Base-by-base conservation (phyloP, 228 moss, liverwort and hornwort species). In the Sphagnum fallax region DNA sequence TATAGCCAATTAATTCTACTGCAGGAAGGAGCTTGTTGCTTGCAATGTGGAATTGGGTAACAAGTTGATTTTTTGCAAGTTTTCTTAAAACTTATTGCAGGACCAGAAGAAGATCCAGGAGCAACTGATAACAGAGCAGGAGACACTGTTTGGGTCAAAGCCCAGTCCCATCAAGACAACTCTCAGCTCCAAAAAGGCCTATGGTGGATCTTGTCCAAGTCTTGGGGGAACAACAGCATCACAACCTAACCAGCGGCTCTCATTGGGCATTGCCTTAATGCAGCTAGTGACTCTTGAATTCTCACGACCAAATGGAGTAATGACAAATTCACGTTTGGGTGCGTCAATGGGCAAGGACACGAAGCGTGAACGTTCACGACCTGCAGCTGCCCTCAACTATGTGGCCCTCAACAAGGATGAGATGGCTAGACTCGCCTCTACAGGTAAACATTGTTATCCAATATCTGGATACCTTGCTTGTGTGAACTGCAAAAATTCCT, bases 61-160 rank as follows among this genome's bases (percentile, higher is more conserved):
- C 18, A 18, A 18, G 18, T 18, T 18, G 18, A 18, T 18, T 18
- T 18, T 18, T 18, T 18, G 18, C 18, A 18, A 18, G 18, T 18
- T 18, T 18, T 18, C 18, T 18, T 0, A 18, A 18, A 18, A 18
- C 18, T 18, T 18, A 18, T 8, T 65, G 49, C 82, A 89, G 90
- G 91, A 93, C 55, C 91, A 91, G 15, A 93, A 93, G 78, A 83
- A 85, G 65, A 79, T 91, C 5, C 91, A 91, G n/a, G 93, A 93
- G 64, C 93, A 93, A 71, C 70, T 91, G 59, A 85, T 89, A 65
- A 93, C 81, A 16, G 93, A 93, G 52, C 91, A 93, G 72, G 93
- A 93, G 74, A 89, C 87, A 8, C 64, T 91, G 5, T 93, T 93
- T 62, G 93, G 93, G 6, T 93, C 93, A 8, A 75, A 87, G 59